Percentiles rank a stretch among this genome's conserved stretches.
Evolutionary conservation across 176 grass and related monocot genomes (phyloP).

Genomic region (Eremochloa ophiuroides): DNA sequence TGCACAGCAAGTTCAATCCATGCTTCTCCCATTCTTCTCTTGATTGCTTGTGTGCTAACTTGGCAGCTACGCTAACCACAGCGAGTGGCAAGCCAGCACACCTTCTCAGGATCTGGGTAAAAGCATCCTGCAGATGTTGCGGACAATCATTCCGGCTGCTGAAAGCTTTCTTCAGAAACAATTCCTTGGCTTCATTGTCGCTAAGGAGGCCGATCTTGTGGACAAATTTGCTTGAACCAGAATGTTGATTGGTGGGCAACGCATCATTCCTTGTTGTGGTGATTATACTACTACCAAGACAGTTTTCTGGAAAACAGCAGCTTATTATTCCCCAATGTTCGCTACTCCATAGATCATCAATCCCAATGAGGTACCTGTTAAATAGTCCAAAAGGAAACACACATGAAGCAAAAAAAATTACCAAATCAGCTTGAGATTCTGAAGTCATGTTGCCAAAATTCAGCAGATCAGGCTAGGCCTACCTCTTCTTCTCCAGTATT

Average conservation of each 20-base stretch:
- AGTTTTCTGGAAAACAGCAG: not conserved
- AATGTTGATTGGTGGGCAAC: not conserved
- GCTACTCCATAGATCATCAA: conserved; percentile 39
- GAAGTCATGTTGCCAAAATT: not conserved
- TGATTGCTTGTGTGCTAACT: not conserved
- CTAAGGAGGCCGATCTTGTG: conserved; percentile 20
- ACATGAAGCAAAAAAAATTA: not conserved
- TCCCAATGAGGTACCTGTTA: conserved; percentile 29
- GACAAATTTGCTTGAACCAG: not conserved
- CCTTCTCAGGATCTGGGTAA: not conserved
- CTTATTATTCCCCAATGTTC: not conserved
- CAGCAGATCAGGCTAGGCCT: not conserved
- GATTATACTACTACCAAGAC: conserved; percentile 23
- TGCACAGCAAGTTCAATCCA: not conserved
- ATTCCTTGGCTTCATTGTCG: not conserved
- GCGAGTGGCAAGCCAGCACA: conserved; percentile 43
- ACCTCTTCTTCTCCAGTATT: not conserved
- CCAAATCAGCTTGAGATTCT: not conserved
- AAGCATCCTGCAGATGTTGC: conserved; percentile 10
- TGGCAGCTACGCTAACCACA: conserved; percentile 9
- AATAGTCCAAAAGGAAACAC: not conserved
- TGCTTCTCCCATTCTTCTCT: conserved; percentile 24
- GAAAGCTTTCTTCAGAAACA: conserved; percentile 26
- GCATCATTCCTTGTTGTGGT: conserved; percentile 27
- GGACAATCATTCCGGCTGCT: not conserved